A percentile compares a stretch with the other conserved stretches of the same genome.
Conservation (phyloP, 768 basidiomycete genomes). For the Collybia mongolica region DNA sequence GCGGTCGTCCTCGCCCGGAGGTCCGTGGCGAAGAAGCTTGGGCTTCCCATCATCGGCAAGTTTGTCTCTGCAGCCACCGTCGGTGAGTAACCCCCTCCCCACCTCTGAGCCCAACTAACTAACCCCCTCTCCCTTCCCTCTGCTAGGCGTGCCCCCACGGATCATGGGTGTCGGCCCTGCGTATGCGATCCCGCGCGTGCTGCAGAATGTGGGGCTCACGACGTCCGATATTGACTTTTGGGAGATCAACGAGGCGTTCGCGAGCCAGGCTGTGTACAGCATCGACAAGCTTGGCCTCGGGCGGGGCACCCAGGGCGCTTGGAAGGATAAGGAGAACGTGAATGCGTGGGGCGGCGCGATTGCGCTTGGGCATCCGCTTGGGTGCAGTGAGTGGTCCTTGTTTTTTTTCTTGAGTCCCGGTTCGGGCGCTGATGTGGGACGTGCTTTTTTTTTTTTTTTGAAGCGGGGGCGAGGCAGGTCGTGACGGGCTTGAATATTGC, state of each 20-base stretch:
- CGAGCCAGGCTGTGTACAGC: slow-evolving; percentile 76
- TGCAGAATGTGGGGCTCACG: slow-evolving; percentile 63
- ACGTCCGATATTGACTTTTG: slow-evolving; percentile 82
- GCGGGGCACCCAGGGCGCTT: no score
- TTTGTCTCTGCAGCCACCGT: slow-evolving; percentile 67
- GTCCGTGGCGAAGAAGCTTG: slow-evolving; percentile 75
- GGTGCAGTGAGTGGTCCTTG: slow-evolving; percentile 58
- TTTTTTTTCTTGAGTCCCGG: background rate
- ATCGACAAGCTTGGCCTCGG: slow-evolving; percentile 64
- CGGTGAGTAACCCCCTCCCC: slow-evolving; percentile 31
- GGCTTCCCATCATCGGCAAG: slow-evolving; percentile 87
- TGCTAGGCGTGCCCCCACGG: slow-evolving; percentile 63
- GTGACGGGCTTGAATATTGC: slow-evolving; percentile 82
- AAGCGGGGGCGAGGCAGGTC: slow-evolving; percentile 84
- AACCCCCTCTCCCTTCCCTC: no score
- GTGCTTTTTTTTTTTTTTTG: slow-evolving; percentile 1
- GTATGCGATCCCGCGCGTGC: slow-evolving; percentile 62
- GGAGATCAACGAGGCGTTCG: slow-evolving; percentile 93
- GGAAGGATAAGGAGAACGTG: slow-evolving; percentile 63
- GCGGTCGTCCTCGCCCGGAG: slow-evolving; percentile 84
- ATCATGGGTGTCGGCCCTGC: slow-evolving; percentile 94
- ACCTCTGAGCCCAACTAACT: no score
- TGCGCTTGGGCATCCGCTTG: slow-evolving; percentile 86
- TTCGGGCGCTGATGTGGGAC: background rate
- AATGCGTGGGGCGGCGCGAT: slow-evolving; percentile 90